Percentiles rank a stretch among this genome's conserved stretches.
Evolutionary conservation across 2,329 filamentous ascomycete species (phyloP).

Genomic region (Aureobasidium sp.): DNA sequence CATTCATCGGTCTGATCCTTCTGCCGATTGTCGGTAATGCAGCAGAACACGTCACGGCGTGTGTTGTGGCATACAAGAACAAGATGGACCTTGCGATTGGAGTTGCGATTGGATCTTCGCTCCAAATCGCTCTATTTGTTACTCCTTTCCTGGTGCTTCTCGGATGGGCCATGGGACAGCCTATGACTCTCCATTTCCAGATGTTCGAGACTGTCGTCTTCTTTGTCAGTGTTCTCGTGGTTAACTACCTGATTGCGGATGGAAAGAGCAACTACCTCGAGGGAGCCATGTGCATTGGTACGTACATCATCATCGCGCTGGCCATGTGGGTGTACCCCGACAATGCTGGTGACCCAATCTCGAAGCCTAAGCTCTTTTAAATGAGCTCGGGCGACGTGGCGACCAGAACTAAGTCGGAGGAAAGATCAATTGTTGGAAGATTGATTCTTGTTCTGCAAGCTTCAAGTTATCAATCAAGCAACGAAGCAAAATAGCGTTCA

Average conservation of each 20-base stretch:
- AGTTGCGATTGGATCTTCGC: slow-evolving; percentile 57
- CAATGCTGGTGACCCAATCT: slow-evolving; percentile 30
- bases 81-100: slow-evolving; percentile 64
- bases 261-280: slow-evolving; percentile 83
- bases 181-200: slow-evolving; percentile 70
- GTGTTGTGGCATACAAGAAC: slow-evolving; percentile 56
- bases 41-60: slow-evolving; percentile 58
- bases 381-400: neutral
- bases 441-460: neutral
- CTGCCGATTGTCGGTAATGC: slow-evolving; percentile 58
- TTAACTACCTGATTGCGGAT: slow-evolving; percentile 81
- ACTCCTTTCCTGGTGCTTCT: slow-evolving; percentile 52
- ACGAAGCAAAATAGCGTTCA: too few relatives aligned
- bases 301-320: slow-evolving; percentile 53
- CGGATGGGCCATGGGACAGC: slow-evolving; percentile 47
- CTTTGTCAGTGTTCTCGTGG: slow-evolving; percentile 76
- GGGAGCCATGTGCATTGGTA: slow-evolving; percentile 55
- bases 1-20: slow-evolving; percentile 51
- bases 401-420: neutral
- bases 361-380: slow-evolving; percentile 9
- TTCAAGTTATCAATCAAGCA: too few relatives aligned
- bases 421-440: neutral
- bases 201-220: slow-evolving; percentile 83
- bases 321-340: slow-evolving; percentile 57
- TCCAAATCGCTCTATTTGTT: slow-evolving; percentile 56